phyloP scores from a whole-genome alignment of 2,329 filamentous ascomycete species.

The Curvularia hawaiiensis region DNA sequence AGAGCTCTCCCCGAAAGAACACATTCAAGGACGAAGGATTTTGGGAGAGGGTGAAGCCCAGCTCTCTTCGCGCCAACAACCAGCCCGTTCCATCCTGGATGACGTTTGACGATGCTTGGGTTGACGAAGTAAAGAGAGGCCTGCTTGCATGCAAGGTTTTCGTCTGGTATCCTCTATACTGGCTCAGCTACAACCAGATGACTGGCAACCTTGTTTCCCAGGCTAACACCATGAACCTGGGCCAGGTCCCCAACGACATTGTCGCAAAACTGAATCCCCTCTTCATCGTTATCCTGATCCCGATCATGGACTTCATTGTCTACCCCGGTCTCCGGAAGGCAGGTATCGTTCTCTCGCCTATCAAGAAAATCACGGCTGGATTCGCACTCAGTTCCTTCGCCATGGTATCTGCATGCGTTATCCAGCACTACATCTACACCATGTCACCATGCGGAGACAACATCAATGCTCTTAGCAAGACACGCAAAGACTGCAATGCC shows the following conservation, averaged over 20 bases:
- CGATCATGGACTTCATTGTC: slow-evolving; percentile 65
- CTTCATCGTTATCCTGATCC: slow-evolving; percentile 70
- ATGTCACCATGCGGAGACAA: slow-evolving; percentile 35
- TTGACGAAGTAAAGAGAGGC: slow-evolving; percentile 75
- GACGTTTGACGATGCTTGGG: slow-evolving; percentile 81
- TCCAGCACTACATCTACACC: slow-evolving; percentile 61
- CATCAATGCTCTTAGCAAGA: slow-evolving; percentile 41
- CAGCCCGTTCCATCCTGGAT: slow-evolving; percentile 68
- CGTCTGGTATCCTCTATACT: slow-evolving; percentile 63
- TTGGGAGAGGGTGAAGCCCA: slow-evolving; percentile 70
- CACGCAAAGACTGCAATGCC: slow-evolving; percentile 49
- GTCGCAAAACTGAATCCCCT: slow-evolving; percentile 79
- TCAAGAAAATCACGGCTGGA: slow-evolving; percentile 75
- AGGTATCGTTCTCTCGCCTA: slow-evolving; percentile 71
- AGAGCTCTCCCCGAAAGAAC: slow-evolving; percentile 29
- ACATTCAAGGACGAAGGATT: slow-evolving; percentile 46
- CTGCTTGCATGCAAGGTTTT: slow-evolving; percentile 48
- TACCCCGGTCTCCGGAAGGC: slow-evolving; percentile 72
- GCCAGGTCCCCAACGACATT: slow-evolving; percentile 77
- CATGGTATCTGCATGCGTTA: slow-evolving; percentile 62
- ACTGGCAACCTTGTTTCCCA: slow-evolving; percentile 71
- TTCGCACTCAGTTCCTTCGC: slow-evolving; percentile 69
- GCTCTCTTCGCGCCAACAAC: slow-evolving; percentile 37
- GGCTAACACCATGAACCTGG: slow-evolving; percentile 68
- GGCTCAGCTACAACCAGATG: slow-evolving; percentile 59